phyloP scores from a whole-genome alignment of 2,329 filamentous ascomycete species.

The Trichoderma endophyticum region DNA sequence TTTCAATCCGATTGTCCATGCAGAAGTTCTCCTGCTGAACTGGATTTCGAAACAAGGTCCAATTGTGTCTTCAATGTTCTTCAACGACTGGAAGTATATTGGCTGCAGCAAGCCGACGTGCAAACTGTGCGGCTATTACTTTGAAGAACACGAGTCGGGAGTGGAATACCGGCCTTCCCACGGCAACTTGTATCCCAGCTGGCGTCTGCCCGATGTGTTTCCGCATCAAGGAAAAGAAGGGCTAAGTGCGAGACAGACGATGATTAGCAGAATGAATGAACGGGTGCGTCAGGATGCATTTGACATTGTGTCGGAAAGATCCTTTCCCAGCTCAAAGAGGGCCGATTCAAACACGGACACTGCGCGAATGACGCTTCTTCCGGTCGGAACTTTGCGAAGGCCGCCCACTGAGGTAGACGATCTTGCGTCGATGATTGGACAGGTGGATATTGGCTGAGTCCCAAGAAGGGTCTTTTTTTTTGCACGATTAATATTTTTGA shows the following conservation, averaged over 20 bases:
- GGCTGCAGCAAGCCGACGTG: slow-evolving; percentile 1
- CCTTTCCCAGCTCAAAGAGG: background rate
- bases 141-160: background rate
- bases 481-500: background rate
- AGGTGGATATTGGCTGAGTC: background rate
- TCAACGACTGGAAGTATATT: background rate
- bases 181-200: background rate
- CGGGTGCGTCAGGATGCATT: background rate
- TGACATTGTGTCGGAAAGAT: background rate
- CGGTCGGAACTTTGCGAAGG: no score
- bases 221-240: no score
- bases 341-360: background rate
- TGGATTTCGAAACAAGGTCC: background rate
- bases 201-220: background rate
- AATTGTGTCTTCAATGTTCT: background rate
- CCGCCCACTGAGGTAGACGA: background rate
- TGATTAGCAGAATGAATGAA: background rate
- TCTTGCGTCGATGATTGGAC: background rate
- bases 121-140: background rate
- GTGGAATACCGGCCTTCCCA: background rate
- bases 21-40: slow-evolving; percentile 4
- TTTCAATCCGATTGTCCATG: background rate
- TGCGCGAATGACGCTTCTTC: background rate
- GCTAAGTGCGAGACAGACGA: no score
- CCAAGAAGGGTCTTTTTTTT: background rate